Evolutionary conservation across 2,329 filamentous ascomycete species (phyloP).

Genomic region (Apiospora hydei): DNA sequence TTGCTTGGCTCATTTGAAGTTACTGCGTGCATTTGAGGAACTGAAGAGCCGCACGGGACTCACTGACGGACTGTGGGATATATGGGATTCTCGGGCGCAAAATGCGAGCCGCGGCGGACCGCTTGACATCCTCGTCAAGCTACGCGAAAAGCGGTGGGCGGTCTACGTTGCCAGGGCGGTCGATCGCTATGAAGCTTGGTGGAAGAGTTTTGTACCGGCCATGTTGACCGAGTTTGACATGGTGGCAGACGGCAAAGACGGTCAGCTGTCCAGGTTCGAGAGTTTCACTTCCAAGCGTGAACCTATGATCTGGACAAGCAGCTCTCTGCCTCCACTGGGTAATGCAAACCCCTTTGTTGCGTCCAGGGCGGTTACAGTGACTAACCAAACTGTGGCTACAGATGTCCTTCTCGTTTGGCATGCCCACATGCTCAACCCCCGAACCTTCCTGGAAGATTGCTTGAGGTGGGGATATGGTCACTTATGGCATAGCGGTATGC

Average conservation of each 20-base stretch:
- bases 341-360: constrained; percentile 25
- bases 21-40: constrained; percentile 70
- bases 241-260: constrained; percentile 26
- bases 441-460: constrained; percentile 74
- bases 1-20: constrained; percentile 74
- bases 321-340: constrained; percentile 64
- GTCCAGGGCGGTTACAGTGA: constrained; percentile 14
- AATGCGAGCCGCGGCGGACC: constrained; percentile 33
- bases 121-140: constrained; percentile 51
- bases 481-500: constrained; percentile 67
- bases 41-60: constrained; percentile 71
- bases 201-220: constrained; percentile 46
- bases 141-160: constrained; percentile 75
- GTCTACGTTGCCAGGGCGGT: constrained; percentile 71
- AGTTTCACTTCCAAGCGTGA: constrained; percentile 42
- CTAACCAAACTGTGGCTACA: constrained; percentile 35
- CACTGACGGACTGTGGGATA: constrained; percentile 68
- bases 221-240: constrained; percentile 45
- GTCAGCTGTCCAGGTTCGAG: constrained; percentile 32
- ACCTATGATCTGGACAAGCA: constrained; percentile 44
- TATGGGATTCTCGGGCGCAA: constrained; percentile 54
- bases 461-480: constrained; percentile 60
- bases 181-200: constrained; percentile 71
- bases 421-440: constrained; percentile 76
- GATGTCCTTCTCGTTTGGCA: constrained; percentile 82